Base-by-base conservation (phyloP, 2,329 filamentous ascomycete genomes). In the Aspergillus novoparasiticus region DNA sequence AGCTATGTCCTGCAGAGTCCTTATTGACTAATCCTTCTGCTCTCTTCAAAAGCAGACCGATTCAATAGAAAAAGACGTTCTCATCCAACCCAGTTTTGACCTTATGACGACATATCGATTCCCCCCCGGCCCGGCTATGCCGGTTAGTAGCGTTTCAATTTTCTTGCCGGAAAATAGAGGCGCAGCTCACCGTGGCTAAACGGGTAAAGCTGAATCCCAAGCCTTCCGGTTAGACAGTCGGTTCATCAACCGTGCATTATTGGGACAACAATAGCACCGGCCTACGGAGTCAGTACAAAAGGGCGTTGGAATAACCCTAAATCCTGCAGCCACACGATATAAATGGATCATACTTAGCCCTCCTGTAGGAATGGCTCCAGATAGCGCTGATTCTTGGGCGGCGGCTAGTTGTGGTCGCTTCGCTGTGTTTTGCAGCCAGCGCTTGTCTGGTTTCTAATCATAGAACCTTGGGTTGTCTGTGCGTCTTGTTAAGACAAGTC, bases 401-500 rank as follows among this genome's bases (percentile, higher is more conserved):
- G 58, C 58, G 61, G 61, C 54, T 57, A 53, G 41, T 50, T 36
- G 57, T 48, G 19, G 21, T 46, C 30, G 21, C 41, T 50, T 50
- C 50, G 41, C 58, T 45, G 48, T 54, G 53, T 58, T 63, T 57
- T 45, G 58, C 61, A 46, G 53, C 57, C 59, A 36, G 43, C 57
- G 23, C 32, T 51, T 54, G 28, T 30, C 39, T 41, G 8, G 63
- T 62, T 60, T 64, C 63, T 62, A 64, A 64, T 64, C 63, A 64
- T 64, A 62, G 63, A 64, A 62, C 26, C n/a, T 32, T 43, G 48
- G 9, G 36, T 12, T 48, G 60, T 62, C 60, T 56, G 60, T 62
- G 60, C 60, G 55, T 26, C 32, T 28, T 39, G 36, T n/a, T 53
- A 43, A 23, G 34, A 12, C 51, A 34, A 23, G 36, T 19, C 32